These are phyloP conservation scores for Fusarium nelsonii DNA, from an alignment of 2,329 filamentous ascomycete species.

Conservation along the genomic window DNA sequence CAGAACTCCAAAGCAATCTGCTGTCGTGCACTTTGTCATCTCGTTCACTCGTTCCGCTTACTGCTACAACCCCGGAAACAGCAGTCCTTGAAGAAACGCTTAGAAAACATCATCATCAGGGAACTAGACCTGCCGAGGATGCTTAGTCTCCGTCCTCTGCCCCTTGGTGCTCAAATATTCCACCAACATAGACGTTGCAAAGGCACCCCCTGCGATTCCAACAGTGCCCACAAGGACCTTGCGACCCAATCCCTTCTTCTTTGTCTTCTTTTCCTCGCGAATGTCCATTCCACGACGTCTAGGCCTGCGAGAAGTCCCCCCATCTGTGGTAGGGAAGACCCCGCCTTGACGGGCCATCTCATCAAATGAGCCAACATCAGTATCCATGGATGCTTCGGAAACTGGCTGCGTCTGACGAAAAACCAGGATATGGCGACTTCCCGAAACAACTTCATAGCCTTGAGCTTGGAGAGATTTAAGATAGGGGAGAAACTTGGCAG, in stretches of 20 bases:
- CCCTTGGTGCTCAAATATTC: conserved; percentile 68
- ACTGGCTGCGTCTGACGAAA: conserved; percentile 69
- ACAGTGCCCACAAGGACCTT: conserved; percentile 66
- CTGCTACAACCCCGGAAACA: neutral
- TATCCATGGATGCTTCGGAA: neutral
- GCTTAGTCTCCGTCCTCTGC: conserved; percentile 43
- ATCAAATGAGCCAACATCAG: conserved; percentile 69
- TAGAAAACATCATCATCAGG: neutral
- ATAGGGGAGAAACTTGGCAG: conserved; percentile 74
- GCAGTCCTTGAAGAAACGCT: neutral
- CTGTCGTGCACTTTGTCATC: neutral
- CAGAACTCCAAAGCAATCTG: conserved; percentile 25
- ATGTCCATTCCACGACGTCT: neutral
- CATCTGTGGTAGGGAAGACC: conserved; percentile 73
- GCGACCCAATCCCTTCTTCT: conserved; percentile 59
- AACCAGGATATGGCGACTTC: conserved; percentile 72
- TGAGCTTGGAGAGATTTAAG: conserved; percentile 69
- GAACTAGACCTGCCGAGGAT: conserved; percentile 8
- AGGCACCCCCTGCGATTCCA: conserved; percentile 67
- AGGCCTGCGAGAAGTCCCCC: conserved; percentile 41
- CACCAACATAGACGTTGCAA: conserved; percentile 68
- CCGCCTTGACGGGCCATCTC: conserved; percentile 64
- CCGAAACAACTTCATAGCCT: conserved; percentile 76
- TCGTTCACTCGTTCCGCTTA: neutral
- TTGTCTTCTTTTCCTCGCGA: conserved; percentile 46